These are phyloP conservation scores for Magnolia sinica DNA, from an alignment of 164 flowering plant genomes.

Conservation along the genomic window DNA sequence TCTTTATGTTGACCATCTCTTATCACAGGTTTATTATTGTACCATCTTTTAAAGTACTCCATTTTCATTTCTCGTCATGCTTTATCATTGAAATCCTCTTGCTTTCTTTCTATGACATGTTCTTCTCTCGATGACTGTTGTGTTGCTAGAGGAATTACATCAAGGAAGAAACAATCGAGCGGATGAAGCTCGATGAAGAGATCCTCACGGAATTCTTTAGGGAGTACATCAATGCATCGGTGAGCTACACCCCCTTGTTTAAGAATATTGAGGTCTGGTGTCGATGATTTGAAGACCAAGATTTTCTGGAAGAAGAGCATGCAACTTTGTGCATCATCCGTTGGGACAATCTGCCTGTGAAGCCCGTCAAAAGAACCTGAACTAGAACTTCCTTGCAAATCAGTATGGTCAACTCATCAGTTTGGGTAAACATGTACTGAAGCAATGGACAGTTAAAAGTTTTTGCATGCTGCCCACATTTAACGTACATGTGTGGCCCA, in stretches of 20 bases:
- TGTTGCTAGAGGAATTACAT: slow-evolving; percentile 64
- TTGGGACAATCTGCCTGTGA: not conserved
- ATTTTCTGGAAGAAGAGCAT: not conserved
- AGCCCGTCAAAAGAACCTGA: not conserved
- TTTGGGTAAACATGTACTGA: not conserved
- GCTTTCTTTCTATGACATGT: slow-evolving; percentile 3
- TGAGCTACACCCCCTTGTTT: slow-evolving; percentile 35
- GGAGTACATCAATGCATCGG: slow-evolving; percentile 80
- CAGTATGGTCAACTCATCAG: not conserved
- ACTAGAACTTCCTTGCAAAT: not conserved
- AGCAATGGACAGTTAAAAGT: not conserved
- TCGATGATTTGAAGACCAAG: not conserved
- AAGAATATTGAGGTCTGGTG: not conserved
- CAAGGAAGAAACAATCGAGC: slow-evolving; percentile 94
- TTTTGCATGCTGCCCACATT: not conserved
- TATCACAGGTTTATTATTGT: slow-evolving; percentile 56
- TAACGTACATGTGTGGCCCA: not conserved
- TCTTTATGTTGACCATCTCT: slow-evolving; percentile 88
- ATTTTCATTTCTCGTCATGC: too few species aligned
- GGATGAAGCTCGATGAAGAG: slow-evolving; percentile 94
- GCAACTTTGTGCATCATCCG: not conserved
- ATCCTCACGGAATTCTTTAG: slow-evolving; percentile 87
- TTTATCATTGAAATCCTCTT: not conserved
- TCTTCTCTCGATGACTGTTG: slow-evolving; percentile 10
- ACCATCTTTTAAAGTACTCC: not conserved